phyloP scores from a whole-genome alignment of 306 rosid genomes.

The Alnus rubra region DNA sequence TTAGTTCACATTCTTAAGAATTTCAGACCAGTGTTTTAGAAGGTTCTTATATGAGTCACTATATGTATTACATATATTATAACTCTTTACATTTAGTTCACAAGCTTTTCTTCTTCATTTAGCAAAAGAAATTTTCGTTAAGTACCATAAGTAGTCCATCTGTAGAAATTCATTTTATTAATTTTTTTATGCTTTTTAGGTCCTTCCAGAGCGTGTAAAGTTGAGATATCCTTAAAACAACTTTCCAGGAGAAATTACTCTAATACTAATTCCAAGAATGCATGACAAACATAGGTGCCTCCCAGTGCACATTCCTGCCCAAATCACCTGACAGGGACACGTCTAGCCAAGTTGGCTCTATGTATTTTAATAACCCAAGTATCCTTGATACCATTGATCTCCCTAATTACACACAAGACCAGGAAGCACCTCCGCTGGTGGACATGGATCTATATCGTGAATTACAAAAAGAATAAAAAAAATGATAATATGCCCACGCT shows the following conservation, averaged over 20 bases:
- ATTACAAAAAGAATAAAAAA: no score
- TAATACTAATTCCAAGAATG: not conserved
- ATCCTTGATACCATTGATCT: not conserved
- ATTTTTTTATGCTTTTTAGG: not conserved
- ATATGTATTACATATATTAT: not conserved
- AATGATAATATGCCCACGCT: not conserved
- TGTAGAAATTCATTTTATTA: no score
- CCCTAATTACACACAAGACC: not conserved
- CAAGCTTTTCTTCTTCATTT: no score
- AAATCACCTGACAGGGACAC: not conserved
- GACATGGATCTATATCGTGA: not conserved
- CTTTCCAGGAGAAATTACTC: not conserved
- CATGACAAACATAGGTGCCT: not conserved
- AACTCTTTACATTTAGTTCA: no score
- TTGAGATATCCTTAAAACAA: not conserved
- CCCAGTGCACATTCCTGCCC: not conserved
- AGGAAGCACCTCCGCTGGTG: not conserved
- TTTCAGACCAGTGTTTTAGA: not conserved
- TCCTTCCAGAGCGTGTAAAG: not conserved
- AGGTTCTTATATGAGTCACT: not conserved
- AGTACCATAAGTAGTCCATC: not conserved
- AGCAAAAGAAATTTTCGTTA: no score
- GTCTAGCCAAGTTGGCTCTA: not conserved
- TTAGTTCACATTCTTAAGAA: not conserved
- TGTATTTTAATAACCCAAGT: not conserved